Conservation (phyloP, 1,284 basidiomycete genomes). For the Schizophyllum commune region DNA sequence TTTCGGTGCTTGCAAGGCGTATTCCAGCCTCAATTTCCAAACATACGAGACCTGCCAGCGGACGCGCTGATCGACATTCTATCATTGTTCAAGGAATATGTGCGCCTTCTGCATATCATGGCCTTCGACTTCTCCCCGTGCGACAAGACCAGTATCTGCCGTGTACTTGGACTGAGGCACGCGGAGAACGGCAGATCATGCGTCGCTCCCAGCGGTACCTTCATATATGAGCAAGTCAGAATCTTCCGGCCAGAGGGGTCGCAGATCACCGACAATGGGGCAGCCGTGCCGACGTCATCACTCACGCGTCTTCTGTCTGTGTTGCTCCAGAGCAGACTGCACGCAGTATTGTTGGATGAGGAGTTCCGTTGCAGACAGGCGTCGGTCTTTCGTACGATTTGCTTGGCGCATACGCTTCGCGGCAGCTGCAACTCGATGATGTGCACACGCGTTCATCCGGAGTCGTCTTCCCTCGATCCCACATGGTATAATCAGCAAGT, state of each 20-base stretch:
- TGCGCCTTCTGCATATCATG: conserved; percentile 23
- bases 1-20: neutral
- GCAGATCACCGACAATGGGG: neutral
- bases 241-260: neutral
- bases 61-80: conserved; percentile 25
- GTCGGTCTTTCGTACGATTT: conserved; percentile 28
- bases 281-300: neutral
- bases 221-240: conserved; percentile 12
- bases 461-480: conserved; percentile 15
- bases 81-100: conserved; percentile 29
- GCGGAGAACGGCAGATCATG: conserved; percentile 15
- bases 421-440: conserved; percentile 25
- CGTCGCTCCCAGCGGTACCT: conserved; percentile 16
- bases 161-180: conserved; percentile 31
- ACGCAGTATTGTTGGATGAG: conserved; percentile 24
- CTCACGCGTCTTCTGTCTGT: neutral
- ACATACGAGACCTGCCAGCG: conserved; percentile 3
- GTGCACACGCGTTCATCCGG: conserved; percentile 29
- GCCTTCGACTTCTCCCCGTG: conserved; percentile 21
- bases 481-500: conserved; percentile 32
- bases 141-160: conserved; percentile 16
- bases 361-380: conserved; percentile 23
- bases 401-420: conserved; percentile 26
- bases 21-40: conserved; percentile 5
- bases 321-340: neutral